phyloP scores from a whole-genome alignment of 257 asterid species.

The Nyctanthes arbortristis region DNA sequence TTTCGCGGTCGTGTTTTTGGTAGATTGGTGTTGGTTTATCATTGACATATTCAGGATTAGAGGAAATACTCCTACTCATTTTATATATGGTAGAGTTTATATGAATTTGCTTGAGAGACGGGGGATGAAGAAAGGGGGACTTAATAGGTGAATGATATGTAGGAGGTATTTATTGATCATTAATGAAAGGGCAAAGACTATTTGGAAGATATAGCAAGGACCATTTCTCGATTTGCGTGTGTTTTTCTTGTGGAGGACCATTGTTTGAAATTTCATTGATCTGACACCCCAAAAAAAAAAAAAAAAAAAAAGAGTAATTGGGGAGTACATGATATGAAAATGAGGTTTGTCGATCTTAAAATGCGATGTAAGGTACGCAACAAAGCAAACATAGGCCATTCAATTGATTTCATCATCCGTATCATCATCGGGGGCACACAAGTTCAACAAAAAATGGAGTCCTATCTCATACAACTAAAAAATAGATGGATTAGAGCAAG shows the following conservation, averaged over 20 bases:
- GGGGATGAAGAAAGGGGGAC: slow-evolving; percentile 20
- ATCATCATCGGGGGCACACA: background rate
- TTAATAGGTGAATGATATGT: slow-evolving; percentile 24
- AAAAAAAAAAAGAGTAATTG: too few species aligned
- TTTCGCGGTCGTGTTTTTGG: slow-evolving; percentile 16
- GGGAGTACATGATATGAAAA: too few species aligned
- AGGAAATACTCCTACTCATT: slow-evolving; percentile 48
- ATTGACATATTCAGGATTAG: slow-evolving; percentile 42
- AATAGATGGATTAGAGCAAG: slow-evolving; percentile 4
- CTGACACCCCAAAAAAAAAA: too few species aligned
- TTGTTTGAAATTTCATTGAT: too few species aligned
- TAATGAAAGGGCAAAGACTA: slow-evolving; percentile 19
- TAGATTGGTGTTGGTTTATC: slow-evolving; percentile 10
- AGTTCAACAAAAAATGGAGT: background rate
- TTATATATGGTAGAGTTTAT: background rate
- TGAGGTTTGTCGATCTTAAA: background rate
- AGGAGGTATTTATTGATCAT: slow-evolving; percentile 47
- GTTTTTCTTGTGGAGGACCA: background rate
- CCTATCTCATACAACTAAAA: background rate
- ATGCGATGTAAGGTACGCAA: background rate
- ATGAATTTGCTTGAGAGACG: slow-evolving; percentile 12
- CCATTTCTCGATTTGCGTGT: background rate
- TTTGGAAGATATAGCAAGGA: background rate
- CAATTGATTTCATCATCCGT: slow-evolving; percentile 23
- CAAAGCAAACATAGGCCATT: background rate